Percentiles rank a stretch among this genome's conserved stretches.
Evolutionary conservation across 2,329 filamentous ascomycete species (phyloP).

Genomic region (Sporothrix schenckii): DNA sequence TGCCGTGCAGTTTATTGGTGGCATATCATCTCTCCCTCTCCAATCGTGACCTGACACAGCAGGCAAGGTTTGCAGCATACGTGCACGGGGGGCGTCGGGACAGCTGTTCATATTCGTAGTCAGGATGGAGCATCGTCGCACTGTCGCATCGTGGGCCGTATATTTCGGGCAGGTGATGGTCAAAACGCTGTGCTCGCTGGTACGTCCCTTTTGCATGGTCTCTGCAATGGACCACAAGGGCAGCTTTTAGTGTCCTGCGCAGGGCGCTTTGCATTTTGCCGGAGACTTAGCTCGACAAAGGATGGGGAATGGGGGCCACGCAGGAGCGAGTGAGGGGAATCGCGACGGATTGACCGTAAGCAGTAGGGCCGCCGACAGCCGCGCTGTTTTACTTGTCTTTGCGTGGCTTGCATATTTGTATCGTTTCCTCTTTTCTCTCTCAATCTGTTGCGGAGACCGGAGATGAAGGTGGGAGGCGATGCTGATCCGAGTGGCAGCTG

Average conservation of each 20-base stretch:
- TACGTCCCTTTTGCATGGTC: background rate
- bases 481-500: slow-evolving; percentile 16
- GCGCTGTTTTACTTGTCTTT: background rate
- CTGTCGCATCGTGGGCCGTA: slow-evolving; percentile 6
- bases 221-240: slow-evolving; percentile 7
- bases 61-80: background rate
- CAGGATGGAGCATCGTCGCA: slow-evolving; percentile 22
- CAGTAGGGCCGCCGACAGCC: slow-evolving; percentile 10
- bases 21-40: slow-evolving; percentile 19
- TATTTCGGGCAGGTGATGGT: slow-evolving; percentile 11
- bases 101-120: background rate
- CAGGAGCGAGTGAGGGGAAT: slow-evolving; percentile 5
- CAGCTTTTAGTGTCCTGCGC: slow-evolving; percentile 10
- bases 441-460: background rate
- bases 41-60: background rate
- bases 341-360: slow-evolving; percentile 11
- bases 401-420: background rate
- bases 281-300: slow-evolving; percentile 6
- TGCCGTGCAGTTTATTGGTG: slow-evolving; percentile 9
- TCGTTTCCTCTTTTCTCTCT: background rate
- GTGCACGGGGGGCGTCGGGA: slow-evolving; percentile 9
- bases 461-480: slow-evolving; percentile 20
- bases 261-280: slow-evolving; percentile 21
- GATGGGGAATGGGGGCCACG: background rate
- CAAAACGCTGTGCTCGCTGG: background rate